Evolutionary conservation across 2,329 filamentous ascomycete genomes (phyloP), one percentile per base, ranked within the genome.

Genomic region (Albifimbria verrucaria): DNA sequence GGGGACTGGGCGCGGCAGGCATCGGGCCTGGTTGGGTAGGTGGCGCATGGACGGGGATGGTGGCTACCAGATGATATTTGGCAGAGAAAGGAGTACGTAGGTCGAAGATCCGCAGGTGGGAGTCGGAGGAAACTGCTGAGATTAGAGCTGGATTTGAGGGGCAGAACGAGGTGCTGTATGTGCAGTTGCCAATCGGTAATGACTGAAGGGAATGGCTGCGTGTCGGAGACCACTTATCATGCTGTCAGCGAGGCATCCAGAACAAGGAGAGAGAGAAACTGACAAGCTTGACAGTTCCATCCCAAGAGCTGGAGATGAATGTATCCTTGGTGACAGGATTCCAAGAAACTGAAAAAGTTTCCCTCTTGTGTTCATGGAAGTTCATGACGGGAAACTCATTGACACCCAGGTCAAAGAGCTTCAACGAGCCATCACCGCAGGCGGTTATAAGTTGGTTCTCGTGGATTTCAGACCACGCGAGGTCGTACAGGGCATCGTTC

Each of bases 401-500:
- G 28, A 95, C 80, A 3, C 81, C 83, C 26, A 92, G 82, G 72
- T 99, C 94, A 71, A 94, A 99, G 46, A 99, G 83, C 75, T 97
- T 97, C 65, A 99, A 82, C 51, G 90, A 93, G 52, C 94, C 94
- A 74, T 99, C 94, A 58, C 94, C 94, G 60, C 90, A 92, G 1
- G 92, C 92, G 1, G 88, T 87, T 20, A 96, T 81, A 49, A 97
- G 77, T 75, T 99, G 94, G 72, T 94, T 96, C 75, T 97, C 93
- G 76, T 99, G 92, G 61, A 91, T 84, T 76, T 99, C 94, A 18
- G 92, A 96, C 92, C 94, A 97, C 23, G 92, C 83, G 50, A 94
- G 79, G 73, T 99, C 94, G 72, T 96, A 99, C 59, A 97, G 87
- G 44, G 92, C 90, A 71, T 99, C 94, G 76, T 97, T 95, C 11